Conservation (phyloP, 352 stramenopile species). For the Phytophthora gonapodyides region DNA sequence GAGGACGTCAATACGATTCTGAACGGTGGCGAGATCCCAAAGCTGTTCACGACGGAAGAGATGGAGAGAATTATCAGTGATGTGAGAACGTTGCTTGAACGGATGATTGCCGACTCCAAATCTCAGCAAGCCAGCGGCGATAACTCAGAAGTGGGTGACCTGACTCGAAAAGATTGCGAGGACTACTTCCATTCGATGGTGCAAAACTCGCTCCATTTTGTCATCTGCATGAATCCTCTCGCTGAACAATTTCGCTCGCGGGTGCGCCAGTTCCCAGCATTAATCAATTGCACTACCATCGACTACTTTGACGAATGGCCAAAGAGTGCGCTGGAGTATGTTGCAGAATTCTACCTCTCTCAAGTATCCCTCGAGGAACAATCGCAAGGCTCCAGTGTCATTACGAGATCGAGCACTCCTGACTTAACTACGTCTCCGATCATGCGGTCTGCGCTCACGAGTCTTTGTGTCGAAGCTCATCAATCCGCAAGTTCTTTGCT, state of each 20-base stretch:
- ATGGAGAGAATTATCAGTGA: conserved; percentile 79
- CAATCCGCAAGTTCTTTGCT: conserved; percentile 35
- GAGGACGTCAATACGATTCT: conserved; percentile 92
- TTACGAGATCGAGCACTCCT: conserved; percentile 7
- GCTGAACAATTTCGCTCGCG: conserved; percentile 79
- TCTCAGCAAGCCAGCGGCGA: neutral
- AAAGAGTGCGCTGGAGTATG: conserved; percentile 79
- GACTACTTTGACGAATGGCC: conserved; percentile 95
- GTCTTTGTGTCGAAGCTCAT: conserved; percentile 64
- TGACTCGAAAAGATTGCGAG: conserved; percentile 77
- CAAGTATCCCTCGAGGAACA: conserved; percentile 16
- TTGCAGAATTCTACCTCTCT: conserved; percentile 66
- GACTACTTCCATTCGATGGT: conserved; percentile 81
- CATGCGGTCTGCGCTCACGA: conserved; percentile 37
- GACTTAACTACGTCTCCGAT: conserved; percentile 12
- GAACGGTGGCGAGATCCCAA: conserved; percentile 84
- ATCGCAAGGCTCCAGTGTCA: neutral
- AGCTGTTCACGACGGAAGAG: conserved; percentile 87
- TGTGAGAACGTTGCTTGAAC: conserved; percentile 45
- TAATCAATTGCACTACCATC: conserved; percentile 95
- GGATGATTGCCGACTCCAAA: conserved; percentile 7
- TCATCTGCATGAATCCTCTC: conserved; percentile 91
- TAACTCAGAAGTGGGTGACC: conserved; percentile 14
- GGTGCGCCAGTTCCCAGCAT: conserved; percentile 91
- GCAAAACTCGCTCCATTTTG: conserved; percentile 87